Evolutionary conservation across 106 monocot species (phyloP).

Genomic region (Gastrodia elata): DNA sequence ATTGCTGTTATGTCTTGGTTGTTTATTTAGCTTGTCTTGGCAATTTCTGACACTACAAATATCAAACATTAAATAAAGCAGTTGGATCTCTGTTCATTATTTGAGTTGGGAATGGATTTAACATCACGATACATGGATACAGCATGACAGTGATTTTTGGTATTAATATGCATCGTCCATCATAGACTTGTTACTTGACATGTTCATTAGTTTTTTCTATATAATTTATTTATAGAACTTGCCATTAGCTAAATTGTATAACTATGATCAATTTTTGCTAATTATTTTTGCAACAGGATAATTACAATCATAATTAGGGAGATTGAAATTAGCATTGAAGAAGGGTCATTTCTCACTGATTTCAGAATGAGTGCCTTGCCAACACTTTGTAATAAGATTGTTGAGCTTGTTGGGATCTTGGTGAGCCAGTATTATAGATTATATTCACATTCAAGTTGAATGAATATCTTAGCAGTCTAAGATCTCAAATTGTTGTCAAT

Average conservation of each 20-base stretch:
- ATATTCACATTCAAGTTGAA: not conserved
- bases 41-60: not conserved
- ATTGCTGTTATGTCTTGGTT: no score
- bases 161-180: not conserved
- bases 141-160: not conserved
- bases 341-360: constrained; percentile 73
- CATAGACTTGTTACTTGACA: no score
- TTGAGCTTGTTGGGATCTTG: constrained; percentile 80
- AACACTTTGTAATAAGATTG: constrained; percentile 71
- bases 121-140: not conserved
- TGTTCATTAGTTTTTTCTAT: not conserved
- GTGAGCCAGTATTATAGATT: constrained; percentile 32
- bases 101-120: not conserved
- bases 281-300: constrained; percentile 46
- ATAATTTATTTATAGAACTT: not conserved
- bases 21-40: no score
- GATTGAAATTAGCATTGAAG: constrained; percentile 73
- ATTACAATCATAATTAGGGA: constrained; percentile 89
- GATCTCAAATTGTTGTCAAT: not conserved
- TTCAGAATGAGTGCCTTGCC: constrained; percentile 88
- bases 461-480: not conserved
- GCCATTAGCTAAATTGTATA: not conserved
- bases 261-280: not conserved
- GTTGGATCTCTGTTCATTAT: not conserved
- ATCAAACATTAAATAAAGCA: not conserved